Percentiles rank a stretch among this genome's conserved stretches.
phyloP scores from a whole-genome alignment of 2,329 filamentous ascomycete genomes.

The Spiromastix sp. region DNA sequence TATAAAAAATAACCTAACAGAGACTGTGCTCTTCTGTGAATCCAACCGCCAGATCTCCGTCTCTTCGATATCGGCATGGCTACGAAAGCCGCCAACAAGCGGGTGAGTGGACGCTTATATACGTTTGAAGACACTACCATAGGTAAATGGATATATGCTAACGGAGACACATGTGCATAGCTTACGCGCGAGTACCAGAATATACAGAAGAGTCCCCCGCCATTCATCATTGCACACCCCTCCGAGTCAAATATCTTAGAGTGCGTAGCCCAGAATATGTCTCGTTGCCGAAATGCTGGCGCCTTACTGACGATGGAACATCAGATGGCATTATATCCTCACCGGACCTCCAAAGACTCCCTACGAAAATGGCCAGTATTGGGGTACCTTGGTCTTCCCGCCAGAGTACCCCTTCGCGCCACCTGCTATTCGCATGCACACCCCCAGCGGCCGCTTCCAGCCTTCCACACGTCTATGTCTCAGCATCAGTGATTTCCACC shows the following conservation, averaged over 20 bases:
- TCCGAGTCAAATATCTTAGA: constrained; percentile 88
- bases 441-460: constrained; percentile 88
- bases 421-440: constrained; percentile 98
- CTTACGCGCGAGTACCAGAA: constrained; percentile 55
- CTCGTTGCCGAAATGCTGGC: neutral
- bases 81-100: constrained; percentile 61
- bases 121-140: constrained; percentile 5
- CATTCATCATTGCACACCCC: constrained; percentile 80
- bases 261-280: constrained; percentile 36
- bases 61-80: too few relatives aligned
- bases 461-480: constrained; percentile 85
- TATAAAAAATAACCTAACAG: too few relatives aligned
- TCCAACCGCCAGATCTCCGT: too few relatives aligned
- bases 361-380: constrained; percentile 92
- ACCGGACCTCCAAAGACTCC: constrained; percentile 90
- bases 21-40: too few relatives aligned
- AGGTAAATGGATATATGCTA: constrained; percentile 2
- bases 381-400: constrained; percentile 92
- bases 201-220: constrained; percentile 66
- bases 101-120: constrained; percentile 38
- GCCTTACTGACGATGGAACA: constrained; percentile 5
- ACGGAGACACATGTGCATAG: constrained; percentile 19
- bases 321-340: constrained; percentile 86
- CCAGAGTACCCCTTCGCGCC: constrained; percentile 95
- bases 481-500: constrained; percentile 95